Evolutionary conservation across 2,329 filamentous ascomycete genomes (phyloP), one percentile per base, ranked within the genome.

Genomic region (Diaporthe vaccinii): DNA sequence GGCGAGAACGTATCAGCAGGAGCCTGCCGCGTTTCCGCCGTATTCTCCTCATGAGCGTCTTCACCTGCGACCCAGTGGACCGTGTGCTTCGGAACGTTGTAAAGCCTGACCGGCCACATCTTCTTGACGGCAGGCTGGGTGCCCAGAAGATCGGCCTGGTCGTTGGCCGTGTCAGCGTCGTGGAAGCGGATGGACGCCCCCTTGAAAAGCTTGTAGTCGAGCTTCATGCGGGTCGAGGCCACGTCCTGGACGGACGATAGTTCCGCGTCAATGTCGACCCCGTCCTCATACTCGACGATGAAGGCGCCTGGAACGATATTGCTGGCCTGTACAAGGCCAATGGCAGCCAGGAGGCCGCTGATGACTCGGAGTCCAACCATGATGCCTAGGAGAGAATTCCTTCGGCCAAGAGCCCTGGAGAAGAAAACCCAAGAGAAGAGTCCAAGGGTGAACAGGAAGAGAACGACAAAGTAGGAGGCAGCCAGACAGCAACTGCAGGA

Each of bases 151-250:
- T 81, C 79, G 1, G 85, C 85, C 73, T 85, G 82, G 44, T 85
- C 81, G 34, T 87, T 84, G 41, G 87, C 85, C 36, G 83, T 84
- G n/a, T 84, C 81, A 59, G 84, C 68, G 74, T 90, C 84, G 72
- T 87, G 83, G 79, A 91, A 86, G 78, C 89, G 85, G 75, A 91
- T 86, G 2, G 89, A 90, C 3, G 85, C 86, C 72, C 89, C 89
- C 78, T 87, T 88, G 84, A 91, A 91, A 25, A 90, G 82, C 77
- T 85, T 84, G 78, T 85, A 88, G 77, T 87, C 83, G 74, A 89
- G 84, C 73, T 86, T 85, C 84, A 88, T 85, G 72, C 87, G 87
- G 65, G 85, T 85, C 55, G 82, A 79, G 59, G 86, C 87, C 61
- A 87, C 82, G n/a, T 81, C 80, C 5, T 81, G 79, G 69, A 87